phyloP scores from a whole-genome alignment of 1,139 yeast genomes.

The Keqinozyma sinolaborantium region DNA sequence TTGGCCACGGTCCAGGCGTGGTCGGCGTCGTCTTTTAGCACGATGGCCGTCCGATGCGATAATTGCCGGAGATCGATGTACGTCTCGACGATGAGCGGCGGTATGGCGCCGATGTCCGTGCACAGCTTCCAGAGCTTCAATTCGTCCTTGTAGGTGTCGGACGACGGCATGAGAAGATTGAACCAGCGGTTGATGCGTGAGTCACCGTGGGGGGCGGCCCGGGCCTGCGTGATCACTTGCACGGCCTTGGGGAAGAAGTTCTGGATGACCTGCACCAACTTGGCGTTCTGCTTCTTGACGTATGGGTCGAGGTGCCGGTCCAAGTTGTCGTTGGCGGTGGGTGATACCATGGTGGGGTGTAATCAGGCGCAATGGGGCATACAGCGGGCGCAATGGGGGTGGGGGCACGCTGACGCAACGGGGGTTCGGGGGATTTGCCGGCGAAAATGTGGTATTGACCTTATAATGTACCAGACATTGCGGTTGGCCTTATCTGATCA shows the following conservation, averaged over 20 bases:
- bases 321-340: constrained; percentile 9
- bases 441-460: too few relatives aligned
- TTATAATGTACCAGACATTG: too few relatives aligned
- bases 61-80: constrained; percentile 68
- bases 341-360: constrained; percentile 12
- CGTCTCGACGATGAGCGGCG: constrained; percentile 85
- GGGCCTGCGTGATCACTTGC: constrained; percentile 38
- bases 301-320: constrained; percentile 15
- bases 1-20: constrained; percentile 41
- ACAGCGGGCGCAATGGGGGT: too few relatives aligned
- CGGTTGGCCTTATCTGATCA: too few relatives aligned
- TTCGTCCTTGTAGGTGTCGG: constrained; percentile 50
- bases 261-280: constrained; percentile 47
- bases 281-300: constrained; percentile 25
- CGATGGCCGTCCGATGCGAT: constrained; percentile 57
- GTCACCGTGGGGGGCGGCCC: constrained; percentile 9
- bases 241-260: constrained; percentile 73
- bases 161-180: constrained; percentile 53
- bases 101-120: constrained; percentile 41
- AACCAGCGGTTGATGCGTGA: constrained; percentile 56
- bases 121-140: constrained; percentile 55
- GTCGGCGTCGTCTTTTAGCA: constrained; percentile 47
- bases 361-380: neutral
- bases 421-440: too few relatives aligned
- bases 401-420: too few relatives aligned